Evolutionary conservation across 345 rosid genomes (phyloP), one percentile per base, ranked within the genome.

Genomic region (Geranium rotundifolium): DNA sequence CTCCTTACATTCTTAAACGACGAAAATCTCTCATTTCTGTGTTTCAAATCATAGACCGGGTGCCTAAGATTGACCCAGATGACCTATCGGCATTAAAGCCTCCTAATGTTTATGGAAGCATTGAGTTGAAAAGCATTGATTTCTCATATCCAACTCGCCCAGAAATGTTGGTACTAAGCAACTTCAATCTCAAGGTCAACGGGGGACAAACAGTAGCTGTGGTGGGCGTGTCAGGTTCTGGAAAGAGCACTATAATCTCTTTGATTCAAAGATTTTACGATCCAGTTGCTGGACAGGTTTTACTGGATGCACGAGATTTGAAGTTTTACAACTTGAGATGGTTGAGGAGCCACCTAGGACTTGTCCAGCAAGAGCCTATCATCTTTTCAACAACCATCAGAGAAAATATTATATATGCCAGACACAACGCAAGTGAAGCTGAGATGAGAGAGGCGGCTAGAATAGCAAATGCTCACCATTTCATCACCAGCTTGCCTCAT

Each of bases 371-470:
- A 69, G 99, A 95, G 59, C 99, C 99, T 29, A 84, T 90, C 41
- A 95, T 95, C 63, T 95, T 95, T 72, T 90, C 99, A 57, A 90
- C 99, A 17, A 90, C 99, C 0, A 85, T 95, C 75, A 76, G 88
- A 73, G 99, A 95, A 66, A 95, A 95, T 72, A 95, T 95, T 41
- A 95, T 90, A 39, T 95, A 95, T 54, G 99, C 99, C 50, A 88
- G 96, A 78, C 99, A 90, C 67, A 95, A 88, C 67, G 97, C 99
- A 8, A 88, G 96, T 31, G 99, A 90, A 77, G 91, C 97, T 8
- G 99, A 95, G 84, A 76, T 95, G 72, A 90, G 90, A 76, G 99
- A 95, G 76, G 99, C 99, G 65, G 99, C 99, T 27, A 82, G 99
- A 78, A 90, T 95, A 68, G 99, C 99, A 57, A 93, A 93, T 63